Evolutionary conservation across 2,329 filamentous ascomycete genomes (phyloP).

Genomic region (Sarocladiaceae sp.): DNA sequence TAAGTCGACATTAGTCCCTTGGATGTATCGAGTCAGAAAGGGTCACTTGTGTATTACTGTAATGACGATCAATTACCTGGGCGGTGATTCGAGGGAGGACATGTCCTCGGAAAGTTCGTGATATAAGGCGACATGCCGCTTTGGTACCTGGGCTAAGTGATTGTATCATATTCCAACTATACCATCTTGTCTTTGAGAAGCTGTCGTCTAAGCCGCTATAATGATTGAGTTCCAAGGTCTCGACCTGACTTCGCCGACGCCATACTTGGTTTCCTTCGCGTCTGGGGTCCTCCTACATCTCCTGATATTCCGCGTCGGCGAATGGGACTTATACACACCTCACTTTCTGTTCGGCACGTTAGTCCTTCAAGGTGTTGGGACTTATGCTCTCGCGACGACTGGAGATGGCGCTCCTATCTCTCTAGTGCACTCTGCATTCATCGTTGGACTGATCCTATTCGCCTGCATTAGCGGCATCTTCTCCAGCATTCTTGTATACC

Average conservation of each 20-base stretch:
- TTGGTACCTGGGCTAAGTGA: too few relatives aligned
- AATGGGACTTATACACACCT: conserved; percentile 19
- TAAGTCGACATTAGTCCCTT: too few relatives aligned
- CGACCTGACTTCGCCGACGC: neutral
- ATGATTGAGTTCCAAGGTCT: neutral
- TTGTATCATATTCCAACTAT: too few relatives aligned
- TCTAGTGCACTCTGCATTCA: neutral
- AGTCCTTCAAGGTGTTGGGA: neutral
- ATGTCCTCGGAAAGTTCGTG: too few relatives aligned
- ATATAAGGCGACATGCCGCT: too few relatives aligned
- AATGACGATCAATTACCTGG: neutral
- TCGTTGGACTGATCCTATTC: neutral
- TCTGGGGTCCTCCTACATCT: conserved; percentile 15
- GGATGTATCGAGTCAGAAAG: neutral
- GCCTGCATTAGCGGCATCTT: conserved; percentile 13
- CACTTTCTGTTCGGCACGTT: conserved; percentile 17
- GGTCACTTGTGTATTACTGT: neutral
- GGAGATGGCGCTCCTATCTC: neutral
- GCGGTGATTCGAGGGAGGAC: too few relatives aligned
- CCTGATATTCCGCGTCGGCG: conserved; percentile 19
- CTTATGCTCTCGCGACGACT: neutral
- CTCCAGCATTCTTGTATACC: conserved; percentile 16
- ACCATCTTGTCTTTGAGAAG: neutral
- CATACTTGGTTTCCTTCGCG: neutral
- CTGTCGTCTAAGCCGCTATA: neutral